phyloP scores from a whole-genome alignment of 768 basidiomycete genomes.

The Russula emetica region DNA sequence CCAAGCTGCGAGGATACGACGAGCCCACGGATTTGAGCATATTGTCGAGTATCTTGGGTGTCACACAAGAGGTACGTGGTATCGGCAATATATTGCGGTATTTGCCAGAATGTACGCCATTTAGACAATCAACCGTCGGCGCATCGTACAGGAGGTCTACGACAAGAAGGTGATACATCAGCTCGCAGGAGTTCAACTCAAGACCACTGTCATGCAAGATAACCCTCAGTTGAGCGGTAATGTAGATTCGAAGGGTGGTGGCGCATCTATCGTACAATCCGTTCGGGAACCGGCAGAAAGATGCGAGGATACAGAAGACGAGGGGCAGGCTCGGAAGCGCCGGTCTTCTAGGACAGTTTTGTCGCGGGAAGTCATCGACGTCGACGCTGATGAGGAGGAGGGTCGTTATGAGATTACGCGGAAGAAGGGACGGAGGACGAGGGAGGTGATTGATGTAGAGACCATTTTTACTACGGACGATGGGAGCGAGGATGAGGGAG shows the following conservation, averaged over 20 bases:
- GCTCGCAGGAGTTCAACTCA: constrained; percentile 45
- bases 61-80: constrained; percentile 71
- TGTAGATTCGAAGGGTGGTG: constrained; percentile 13
- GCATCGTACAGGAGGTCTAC: constrained; percentile 65
- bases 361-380: constrained; percentile 24
- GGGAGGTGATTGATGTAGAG: constrained; percentile 36
- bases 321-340: constrained; percentile 16
- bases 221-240: constrained; percentile 1
- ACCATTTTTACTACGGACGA: constrained; percentile 51
- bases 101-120: constrained; percentile 4
- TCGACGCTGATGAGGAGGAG: constrained; percentile 47
- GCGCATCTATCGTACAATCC: constrained; percentile 34
- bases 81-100: not conserved
- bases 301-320: constrained; percentile 33
- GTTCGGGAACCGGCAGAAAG: constrained; percentile 42
- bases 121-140: constrained; percentile 72
- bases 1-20: constrained; percentile 42
- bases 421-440: constrained; percentile 46
- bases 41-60: constrained; percentile 70
- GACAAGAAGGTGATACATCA: constrained; percentile 54
- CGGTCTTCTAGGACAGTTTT: constrained; percentile 6
- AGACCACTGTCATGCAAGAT: constrained; percentile 19
- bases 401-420: constrained; percentile 42
- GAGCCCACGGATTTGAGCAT: constrained; percentile 71
- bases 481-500: constrained; percentile 36